phyloP scores from a whole-genome alignment of 2,329 filamentous ascomycete species.

The Elsinoe fawcettii region DNA sequence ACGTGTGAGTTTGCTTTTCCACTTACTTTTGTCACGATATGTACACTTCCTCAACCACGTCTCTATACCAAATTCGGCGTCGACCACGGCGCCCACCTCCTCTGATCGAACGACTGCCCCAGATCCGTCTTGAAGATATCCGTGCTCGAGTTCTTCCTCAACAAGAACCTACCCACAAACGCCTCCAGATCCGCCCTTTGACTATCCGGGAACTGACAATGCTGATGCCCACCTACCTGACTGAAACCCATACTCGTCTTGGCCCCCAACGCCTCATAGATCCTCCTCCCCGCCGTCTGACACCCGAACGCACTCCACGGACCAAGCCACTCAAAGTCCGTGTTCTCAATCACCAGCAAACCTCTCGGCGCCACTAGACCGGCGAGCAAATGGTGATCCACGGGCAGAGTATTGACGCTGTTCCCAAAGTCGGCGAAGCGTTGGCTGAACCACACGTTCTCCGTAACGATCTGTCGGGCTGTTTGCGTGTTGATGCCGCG shows the following conservation, averaged over 20 bases:
- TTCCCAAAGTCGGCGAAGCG: conserved; percentile 47
- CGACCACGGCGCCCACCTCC: conserved; percentile 13
- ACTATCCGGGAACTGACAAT: conserved; percentile 49
- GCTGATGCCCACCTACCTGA: conserved; percentile 46
- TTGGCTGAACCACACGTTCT: conserved; percentile 57
- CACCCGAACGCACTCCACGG: conserved; percentile 50
- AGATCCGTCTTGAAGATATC: conserved; percentile 24
- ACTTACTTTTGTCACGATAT: too few species aligned
- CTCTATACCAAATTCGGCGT: conserved; percentile 8
- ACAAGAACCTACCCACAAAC: conserved; percentile 51
- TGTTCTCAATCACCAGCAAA: conserved; percentile 50
- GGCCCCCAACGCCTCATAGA: conserved; percentile 48
- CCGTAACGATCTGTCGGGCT: conserved; percentile 49
- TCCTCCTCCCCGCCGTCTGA: conserved; percentile 48
- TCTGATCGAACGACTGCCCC: conserved; percentile 30
- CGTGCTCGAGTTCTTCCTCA: conserved; percentile 29
- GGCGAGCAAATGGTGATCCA: conserved; percentile 53
- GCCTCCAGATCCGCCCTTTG: conserved; percentile 46
- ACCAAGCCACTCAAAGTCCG: conserved; percentile 51
- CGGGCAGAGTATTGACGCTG: conserved; percentile 42
- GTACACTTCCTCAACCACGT: background rate
- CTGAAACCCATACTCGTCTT: conserved; percentile 52
- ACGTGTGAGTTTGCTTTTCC: too few species aligned
- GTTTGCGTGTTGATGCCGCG: conserved; percentile 52
- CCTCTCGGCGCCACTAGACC: conserved; percentile 50